These are phyloP conservation scores for Cystoderma amianthinum DNA, from an alignment of 768 basidiomycete genomes.

Conservation along the genomic window DNA sequence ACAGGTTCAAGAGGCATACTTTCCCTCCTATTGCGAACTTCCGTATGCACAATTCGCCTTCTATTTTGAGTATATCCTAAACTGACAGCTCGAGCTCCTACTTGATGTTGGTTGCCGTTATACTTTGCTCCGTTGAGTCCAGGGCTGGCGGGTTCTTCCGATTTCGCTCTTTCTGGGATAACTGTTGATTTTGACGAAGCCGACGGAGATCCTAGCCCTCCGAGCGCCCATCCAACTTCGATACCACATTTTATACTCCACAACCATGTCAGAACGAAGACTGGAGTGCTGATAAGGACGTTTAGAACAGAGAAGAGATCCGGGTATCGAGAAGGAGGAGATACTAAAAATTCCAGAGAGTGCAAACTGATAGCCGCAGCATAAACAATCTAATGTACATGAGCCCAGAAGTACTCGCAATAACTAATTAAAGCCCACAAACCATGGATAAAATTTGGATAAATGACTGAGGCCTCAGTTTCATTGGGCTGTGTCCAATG, in stretches of 20 bases:
- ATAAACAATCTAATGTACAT: conserved; percentile 42
- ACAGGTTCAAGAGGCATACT: too few relatives aligned
- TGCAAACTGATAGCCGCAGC: conserved; percentile 49
- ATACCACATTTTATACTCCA: conserved; percentile 84
- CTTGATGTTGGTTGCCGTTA: conserved; percentile 9
- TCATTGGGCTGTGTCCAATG: conserved; percentile 71
- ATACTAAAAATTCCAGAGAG: conserved; percentile 49
- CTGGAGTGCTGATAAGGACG: conserved; percentile 70
- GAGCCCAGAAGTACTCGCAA: conserved; percentile 11
- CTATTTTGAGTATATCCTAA: conserved; percentile 10
- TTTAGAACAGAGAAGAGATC: conserved; percentile 85
- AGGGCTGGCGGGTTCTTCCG: conserved; percentile 2
- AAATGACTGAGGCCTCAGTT: conserved; percentile 35
- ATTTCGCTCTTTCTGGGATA: background rate
- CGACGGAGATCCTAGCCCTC: conserved; percentile 41
- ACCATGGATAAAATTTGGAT: conserved; percentile 46
- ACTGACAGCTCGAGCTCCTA: conserved; percentile 16
- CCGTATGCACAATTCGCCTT: conserved; percentile 2
- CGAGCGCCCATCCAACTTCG: conserved; percentile 76
- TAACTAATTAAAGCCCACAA: background rate
- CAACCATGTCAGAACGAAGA: conserved; percentile 80
- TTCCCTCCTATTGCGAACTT: too few relatives aligned
- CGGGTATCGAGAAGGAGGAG: conserved; percentile 72
- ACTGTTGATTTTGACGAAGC: background rate
- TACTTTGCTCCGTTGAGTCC: background rate